Evolutionary conservation across 2,329 filamentous ascomycete species (phyloP), one percentile per base, ranked within the genome.

Genomic region (Gnomoniopsis sp.): DNA sequence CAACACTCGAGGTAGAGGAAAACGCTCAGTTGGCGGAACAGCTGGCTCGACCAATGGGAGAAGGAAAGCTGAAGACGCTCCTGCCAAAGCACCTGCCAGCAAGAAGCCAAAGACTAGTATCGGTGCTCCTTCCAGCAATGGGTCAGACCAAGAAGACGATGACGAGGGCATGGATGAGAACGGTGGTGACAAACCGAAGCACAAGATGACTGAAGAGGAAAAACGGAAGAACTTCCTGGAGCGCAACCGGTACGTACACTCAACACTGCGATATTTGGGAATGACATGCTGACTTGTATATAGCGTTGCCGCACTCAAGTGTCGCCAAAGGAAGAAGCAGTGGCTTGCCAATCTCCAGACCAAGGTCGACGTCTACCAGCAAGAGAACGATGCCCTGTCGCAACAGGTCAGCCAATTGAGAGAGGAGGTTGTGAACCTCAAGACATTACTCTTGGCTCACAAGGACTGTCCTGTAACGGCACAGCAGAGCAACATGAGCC

Each of bases 171-270:
- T 85, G 2, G 79, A 85, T 4, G 77, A 83, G 63, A 83, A 79
- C 49, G 81, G 84, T 52, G 79, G 84, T 6, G 81, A 80, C 44
- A 85, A 88, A 67, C 78, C 79, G 46, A 89, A 87, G 72, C 70
- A 73, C 0, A 97, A 96, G 79, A 96, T 97, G 91, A 97, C 93
- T 0, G 95, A 98, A 58, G 95, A 98, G 70, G 95, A 99, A 78
- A 99, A 99, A 79, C 85, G 95, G 46, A 96, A 96, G 77, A 99
- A 98, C 72, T 99, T 99, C 74, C 79, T 99, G 2, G 95, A 99
- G 71, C 84, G 95, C 30, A 99, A 99, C 73, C 87, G 93, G 93
- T 96, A 85, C 68, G 85, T 21, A 47, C 15, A 47, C 19, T 2
- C 21, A 21, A 11, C 77, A 26, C 17, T 26, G 2, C 11, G 47